Evolutionary conservation across 2,329 filamentous ascomycete genomes (phyloP).

Genomic region (Fusarium oxysporum): DNA sequence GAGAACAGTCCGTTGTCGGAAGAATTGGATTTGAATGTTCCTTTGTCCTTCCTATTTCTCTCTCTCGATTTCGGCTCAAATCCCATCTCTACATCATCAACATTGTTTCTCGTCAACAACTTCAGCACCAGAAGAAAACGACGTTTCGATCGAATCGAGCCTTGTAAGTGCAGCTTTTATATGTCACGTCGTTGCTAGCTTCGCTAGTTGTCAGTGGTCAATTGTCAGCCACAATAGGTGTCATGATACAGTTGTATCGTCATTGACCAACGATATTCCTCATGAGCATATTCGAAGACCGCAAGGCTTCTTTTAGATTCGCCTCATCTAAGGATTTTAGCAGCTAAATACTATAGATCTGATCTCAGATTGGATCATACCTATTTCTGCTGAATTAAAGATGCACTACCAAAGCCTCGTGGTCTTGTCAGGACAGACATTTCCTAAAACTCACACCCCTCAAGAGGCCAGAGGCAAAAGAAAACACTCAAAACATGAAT

Average conservation of each 20-base stretch:
- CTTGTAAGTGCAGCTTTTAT: slow-evolving; percentile 30
- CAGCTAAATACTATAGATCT: background rate
- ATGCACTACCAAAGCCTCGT: background rate
- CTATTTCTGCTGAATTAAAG: background rate
- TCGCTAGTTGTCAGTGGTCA: slow-evolving; percentile 16
- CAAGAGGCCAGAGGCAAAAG: background rate
- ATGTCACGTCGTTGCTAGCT: slow-evolving; percentile 19
- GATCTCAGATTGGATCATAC: background rate
- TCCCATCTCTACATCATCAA: slow-evolving; percentile 27
- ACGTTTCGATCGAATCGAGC: slow-evolving; percentile 6
- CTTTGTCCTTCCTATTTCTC: slow-evolving; percentile 28
- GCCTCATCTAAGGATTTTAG: background rate
- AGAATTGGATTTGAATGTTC: slow-evolving; percentile 20
- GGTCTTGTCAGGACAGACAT: background rate
- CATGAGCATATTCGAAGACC: background rate
- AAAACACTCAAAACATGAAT: slow-evolving; percentile 23
- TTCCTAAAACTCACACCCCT: slow-evolving; percentile 10
- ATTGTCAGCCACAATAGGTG: slow-evolving; percentile 35
- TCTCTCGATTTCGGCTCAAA: slow-evolving; percentile 34
- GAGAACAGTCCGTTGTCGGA: slow-evolving; percentile 44
- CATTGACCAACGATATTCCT: slow-evolving; percentile 36
- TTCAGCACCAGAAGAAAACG: slow-evolving; percentile 16
- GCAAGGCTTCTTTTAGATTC: background rate
- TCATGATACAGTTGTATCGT: slow-evolving; percentile 25
- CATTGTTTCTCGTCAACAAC: slow-evolving; percentile 8